phyloP scores from a whole-genome alignment of 2,329 filamentous ascomycete species.

The Myriosclerotinia scirpicola region DNA sequence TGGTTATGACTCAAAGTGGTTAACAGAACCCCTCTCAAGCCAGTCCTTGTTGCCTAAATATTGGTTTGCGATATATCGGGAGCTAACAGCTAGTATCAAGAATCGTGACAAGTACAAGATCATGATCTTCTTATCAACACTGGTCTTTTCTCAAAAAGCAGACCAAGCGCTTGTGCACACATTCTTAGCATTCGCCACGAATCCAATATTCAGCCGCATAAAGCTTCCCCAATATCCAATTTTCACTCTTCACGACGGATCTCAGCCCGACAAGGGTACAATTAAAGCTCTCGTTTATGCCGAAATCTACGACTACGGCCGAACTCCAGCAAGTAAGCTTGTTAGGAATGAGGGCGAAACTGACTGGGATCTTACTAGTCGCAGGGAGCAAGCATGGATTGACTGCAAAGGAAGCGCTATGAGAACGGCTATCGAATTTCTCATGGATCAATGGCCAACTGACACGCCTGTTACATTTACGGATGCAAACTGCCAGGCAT shows the following conservation, averaged over 20 bases:
- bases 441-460: constrained; percentile 22
- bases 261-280: no score
- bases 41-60: no score
- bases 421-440: not conserved
- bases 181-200: constrained; percentile 39
- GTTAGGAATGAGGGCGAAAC: no score
- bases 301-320: no score
- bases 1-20: constrained; percentile 30
- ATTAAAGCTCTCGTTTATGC: no score
- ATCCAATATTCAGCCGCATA: constrained; percentile 27
- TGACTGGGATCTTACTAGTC: no score
- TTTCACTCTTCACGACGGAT: not conserved
- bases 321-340: no score
- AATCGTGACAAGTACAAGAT: constrained; percentile 35
- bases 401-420: no score
- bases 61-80: constrained; percentile 34
- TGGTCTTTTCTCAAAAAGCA: constrained; percentile 34
- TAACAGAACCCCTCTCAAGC: not conserved
- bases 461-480: not conserved
- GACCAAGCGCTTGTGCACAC: constrained; percentile 36
- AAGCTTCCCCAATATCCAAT: not conserved
- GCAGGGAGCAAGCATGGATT: no score
- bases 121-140: constrained; percentile 38
- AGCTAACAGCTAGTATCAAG: constrained; percentile 24
- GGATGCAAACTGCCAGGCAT: not conserved